These are phyloP conservation scores for Volvox carteri DNA, from an alignment of 163 green algal genomes.

Conservation along the genomic window DNA sequence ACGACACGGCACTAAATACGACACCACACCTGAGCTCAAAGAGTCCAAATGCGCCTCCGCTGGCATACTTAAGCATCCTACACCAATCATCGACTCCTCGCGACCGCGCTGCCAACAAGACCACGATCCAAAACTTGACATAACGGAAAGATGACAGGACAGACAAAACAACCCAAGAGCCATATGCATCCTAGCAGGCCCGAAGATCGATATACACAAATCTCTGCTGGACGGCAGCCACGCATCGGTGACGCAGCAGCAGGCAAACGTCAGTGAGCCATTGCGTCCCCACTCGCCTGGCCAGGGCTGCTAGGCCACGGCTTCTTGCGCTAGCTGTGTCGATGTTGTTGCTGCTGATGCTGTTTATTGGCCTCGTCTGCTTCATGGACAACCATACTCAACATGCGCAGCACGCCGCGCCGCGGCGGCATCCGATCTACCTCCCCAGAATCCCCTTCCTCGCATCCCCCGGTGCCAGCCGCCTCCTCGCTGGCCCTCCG, in stretches of 20 bases:
- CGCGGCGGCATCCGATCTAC: neutral
- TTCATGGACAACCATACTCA: conserved; percentile 15
- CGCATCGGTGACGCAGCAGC: too few species aligned
- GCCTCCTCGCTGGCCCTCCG: neutral
- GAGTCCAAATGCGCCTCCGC: neutral
- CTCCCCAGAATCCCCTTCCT: neutral
- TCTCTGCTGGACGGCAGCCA: too few species aligned
- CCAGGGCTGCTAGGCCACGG: too few species aligned
- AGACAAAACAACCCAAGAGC: too few species aligned
- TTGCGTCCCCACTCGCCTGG: too few species aligned
- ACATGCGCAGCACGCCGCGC: conserved; percentile 22
- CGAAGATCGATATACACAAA: too few species aligned
- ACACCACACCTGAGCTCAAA: neutral
- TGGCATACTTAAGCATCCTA: neutral
- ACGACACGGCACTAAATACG: neutral
- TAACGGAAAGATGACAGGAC: too few species aligned
- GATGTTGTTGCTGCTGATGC: too few species aligned
- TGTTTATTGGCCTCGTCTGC: neutral
- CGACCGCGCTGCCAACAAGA: neutral
- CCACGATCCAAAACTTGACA: neutral
- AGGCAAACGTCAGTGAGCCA: too few species aligned
- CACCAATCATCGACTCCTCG: neutral
- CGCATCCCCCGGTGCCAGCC: neutral
- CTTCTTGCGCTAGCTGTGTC: too few species aligned
- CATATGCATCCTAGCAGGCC: too few species aligned